A percentile compares a stretch with the other conserved stretches of the same genome.
These are phyloP conservation scores for Magnusiomyces tetraspermus DNA, from an alignment of 1,139 yeast genomes.

Conservation along the genomic window DNA sequence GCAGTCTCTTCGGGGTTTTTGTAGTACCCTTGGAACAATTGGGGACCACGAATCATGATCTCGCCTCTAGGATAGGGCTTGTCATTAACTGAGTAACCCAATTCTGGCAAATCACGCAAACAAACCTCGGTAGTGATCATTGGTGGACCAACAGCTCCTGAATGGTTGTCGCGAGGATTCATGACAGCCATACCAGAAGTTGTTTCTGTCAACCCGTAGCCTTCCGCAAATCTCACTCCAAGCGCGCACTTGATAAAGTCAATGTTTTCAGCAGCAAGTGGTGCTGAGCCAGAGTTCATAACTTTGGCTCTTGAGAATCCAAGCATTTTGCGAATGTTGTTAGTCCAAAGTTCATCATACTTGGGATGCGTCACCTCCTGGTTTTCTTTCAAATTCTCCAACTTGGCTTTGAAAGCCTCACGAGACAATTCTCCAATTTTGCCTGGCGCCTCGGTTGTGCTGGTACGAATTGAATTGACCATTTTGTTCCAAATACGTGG, in stretches of 20 bases:
- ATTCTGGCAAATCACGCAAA: constrained; percentile 55
- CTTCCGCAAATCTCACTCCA: constrained; percentile 52
- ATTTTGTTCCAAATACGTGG: constrained; percentile 59
- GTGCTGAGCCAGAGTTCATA: constrained; percentile 62
- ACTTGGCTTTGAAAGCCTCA: constrained; percentile 35
- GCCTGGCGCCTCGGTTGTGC: constrained; percentile 24
- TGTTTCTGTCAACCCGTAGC: constrained; percentile 72
- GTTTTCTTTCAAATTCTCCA: constrained; percentile 29
- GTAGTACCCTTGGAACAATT: constrained; percentile 52
- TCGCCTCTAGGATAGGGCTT: constrained; percentile 47
- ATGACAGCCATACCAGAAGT: constrained; percentile 53
- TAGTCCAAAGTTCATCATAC: constrained; percentile 44
- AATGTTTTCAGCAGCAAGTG: constrained; percentile 53
- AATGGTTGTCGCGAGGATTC: constrained; percentile 37
- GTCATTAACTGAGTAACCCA: constrained; percentile 50
- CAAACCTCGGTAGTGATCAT: constrained; percentile 47
- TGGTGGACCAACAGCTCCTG: constrained; percentile 57
- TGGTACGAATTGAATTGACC: constrained; percentile 43
- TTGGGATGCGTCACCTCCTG: constrained; percentile 33
- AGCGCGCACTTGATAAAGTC: constrained; percentile 54
- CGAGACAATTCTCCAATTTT: constrained; percentile 24
- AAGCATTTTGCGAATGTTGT: constrained; percentile 44
- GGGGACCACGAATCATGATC: constrained; percentile 58
- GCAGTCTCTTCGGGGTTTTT: constrained; percentile 47
- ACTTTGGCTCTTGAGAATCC: constrained; percentile 46